phyloP scores from a whole-genome alignment of 1,284 basidiomycete species.

The Ustilago loliicola region DNA sequence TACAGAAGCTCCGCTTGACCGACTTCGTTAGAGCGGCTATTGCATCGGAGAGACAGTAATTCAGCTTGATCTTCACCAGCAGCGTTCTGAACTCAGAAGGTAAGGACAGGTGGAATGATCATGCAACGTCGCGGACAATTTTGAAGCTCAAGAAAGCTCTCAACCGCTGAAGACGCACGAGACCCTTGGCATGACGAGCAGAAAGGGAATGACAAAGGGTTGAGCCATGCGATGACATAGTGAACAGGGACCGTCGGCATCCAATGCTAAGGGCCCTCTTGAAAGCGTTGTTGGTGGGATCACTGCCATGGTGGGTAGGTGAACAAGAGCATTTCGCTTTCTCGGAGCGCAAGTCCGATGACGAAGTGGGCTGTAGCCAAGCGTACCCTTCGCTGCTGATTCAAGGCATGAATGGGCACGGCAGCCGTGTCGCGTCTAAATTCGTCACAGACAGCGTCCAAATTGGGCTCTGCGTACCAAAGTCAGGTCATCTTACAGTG shows the following conservation, averaged over 20 bases:
- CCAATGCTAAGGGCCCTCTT: neutral
- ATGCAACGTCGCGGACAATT: neutral
- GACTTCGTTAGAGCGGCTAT: no score
- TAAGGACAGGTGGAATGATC: no score
- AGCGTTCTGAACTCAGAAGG: no score
- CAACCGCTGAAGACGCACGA: neutral
- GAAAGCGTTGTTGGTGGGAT: neutral
- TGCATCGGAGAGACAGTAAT: no score
- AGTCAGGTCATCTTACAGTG: conserved; percentile 42
- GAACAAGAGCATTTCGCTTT: neutral
- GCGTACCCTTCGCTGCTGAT: neutral
- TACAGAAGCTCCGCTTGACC: no score
- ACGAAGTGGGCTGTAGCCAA: conserved; percentile 18
- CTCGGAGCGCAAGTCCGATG: conserved; percentile 21
- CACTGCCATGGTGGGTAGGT: neutral
- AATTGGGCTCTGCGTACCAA: conserved; percentile 10
- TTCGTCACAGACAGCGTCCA: conserved; percentile 14
- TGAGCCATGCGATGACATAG: conserved; percentile 7
- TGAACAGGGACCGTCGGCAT: conserved; percentile 5
- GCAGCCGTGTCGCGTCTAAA: conserved; percentile 15
- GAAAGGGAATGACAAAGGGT: conserved; percentile 5
- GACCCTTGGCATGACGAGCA: neutral
- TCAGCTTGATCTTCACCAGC: no score
- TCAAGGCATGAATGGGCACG: neutral
- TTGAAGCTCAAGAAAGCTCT: neutral